Conservation (phyloP, 2,329 filamentous ascomycete species). For the Ophiostoma piceae region DNA sequence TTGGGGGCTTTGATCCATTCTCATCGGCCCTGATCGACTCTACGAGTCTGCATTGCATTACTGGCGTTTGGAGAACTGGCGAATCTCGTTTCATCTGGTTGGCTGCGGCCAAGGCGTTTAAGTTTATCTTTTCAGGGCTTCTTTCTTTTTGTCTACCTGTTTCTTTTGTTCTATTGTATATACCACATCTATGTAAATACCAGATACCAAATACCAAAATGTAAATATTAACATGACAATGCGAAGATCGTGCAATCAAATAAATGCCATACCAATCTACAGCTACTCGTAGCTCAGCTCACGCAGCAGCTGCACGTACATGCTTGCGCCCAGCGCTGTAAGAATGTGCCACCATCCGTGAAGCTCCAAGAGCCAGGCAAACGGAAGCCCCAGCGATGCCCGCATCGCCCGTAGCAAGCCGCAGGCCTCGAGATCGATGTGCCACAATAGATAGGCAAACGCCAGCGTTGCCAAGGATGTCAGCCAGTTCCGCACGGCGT, state of each 20-base stretch:
- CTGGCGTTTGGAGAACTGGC: background rate
- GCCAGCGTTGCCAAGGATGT: conserved; percentile 15
- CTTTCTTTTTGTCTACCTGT: background rate
- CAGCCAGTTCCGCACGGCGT: conserved; percentile 3
- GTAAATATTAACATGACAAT: background rate
- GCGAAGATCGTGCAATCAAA: no score
- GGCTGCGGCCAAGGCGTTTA: conserved; percentile 3
- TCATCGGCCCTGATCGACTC: background rate
- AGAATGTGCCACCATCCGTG: conserved; percentile 62
- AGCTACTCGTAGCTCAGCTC: conserved; percentile 12
- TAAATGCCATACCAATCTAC: background rate
- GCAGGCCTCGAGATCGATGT: conserved; percentile 52
- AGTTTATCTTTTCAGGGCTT: background rate
- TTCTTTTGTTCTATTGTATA: background rate
- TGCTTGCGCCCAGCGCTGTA: conserved; percentile 48
- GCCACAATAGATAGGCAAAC: conserved; percentile 50
- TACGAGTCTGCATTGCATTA: background rate
- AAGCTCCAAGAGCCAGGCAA: conserved; percentile 52
- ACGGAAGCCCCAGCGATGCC: conserved; percentile 46
- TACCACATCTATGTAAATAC: background rate
- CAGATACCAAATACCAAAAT: background rate
- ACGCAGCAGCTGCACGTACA: conserved; percentile 22
- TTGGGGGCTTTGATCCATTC: background rate
- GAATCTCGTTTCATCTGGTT: background rate
- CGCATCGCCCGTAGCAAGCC: conserved; percentile 42